Base-by-base conservation (phyloP, 257 asterid genomes). In the Paulownia fortunei region DNA sequence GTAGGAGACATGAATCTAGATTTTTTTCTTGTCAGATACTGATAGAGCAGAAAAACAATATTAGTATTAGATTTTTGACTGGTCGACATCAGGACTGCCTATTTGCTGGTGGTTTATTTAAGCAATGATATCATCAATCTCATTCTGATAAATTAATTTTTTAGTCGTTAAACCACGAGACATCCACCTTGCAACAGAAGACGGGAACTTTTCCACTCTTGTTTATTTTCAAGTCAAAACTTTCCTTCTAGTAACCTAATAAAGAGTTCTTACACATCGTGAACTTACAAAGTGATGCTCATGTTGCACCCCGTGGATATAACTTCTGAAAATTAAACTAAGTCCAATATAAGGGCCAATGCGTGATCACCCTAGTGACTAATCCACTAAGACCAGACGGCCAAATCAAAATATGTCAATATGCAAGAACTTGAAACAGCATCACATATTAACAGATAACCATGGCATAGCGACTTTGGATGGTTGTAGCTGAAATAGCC, bases 1-100 rank as follows among this genome's bases (percentile, higher is more conserved):
- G 49, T 26, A 67, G 68, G 37, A 70, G 42, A 61, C 27, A 73
- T 66, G 91, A 82, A 80, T 80, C 76, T 82, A 74, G 88, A 73
- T 81, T 64, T 30, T 54, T 82, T 86, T 58, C 79, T 72, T 62
- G 76, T 47, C 70, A 81, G 36, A 67, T 67, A 60, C 83, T 46
- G 62, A 44, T 68, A 8, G 58, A 82, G 82, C 74, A 49, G 60
- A 26, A 58, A 71, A 69, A 32, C 24, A 26, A 42, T 41, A 73
- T 21, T 67, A 47, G 46, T 76, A 10, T 34, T 37, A 13, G 69
- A 52, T 2, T 60, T 52, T 69, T 56, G 74, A 80, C 49, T 79
- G 24, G 19, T 49, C n/a, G 49, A 60, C 51, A 32, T 37, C 34
- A n/a, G 30, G 18, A n/a, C 58, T 30, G 77, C 41, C 77, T 59